Evolutionary conservation across 2,329 filamentous ascomycete genomes (phyloP).

Genomic region (Aphanocladium album): DNA sequence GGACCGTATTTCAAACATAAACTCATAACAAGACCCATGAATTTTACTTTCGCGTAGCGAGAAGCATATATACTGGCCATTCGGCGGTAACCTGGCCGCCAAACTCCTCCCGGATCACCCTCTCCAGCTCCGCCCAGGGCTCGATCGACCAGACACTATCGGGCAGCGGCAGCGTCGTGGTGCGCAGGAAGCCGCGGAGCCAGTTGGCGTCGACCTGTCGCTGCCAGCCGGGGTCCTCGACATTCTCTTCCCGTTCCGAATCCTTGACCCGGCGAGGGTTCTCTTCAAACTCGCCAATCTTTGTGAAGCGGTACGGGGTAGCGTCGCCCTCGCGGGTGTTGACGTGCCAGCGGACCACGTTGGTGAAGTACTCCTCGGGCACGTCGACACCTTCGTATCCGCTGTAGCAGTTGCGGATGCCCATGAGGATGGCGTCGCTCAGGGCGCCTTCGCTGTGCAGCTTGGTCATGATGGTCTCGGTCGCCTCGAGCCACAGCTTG

Average conservation of each 20-base stretch:
- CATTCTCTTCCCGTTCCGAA: not conserved
- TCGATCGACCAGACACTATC: not conserved
- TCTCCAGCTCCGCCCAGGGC: constrained; percentile 4
- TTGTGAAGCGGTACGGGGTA: constrained; percentile 4
- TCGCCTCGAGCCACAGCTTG: constrained; percentile 6
- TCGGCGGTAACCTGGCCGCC: constrained; percentile 7
- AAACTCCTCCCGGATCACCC: constrained; percentile 5
- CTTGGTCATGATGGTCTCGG: not conserved
- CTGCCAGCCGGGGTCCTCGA: constrained; percentile 1
- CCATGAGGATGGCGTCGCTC: not conserved
- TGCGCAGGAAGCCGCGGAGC: constrained; percentile 6
- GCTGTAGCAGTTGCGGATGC: not conserved
- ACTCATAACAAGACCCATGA: not conserved
- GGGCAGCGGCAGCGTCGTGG: constrained; percentile 3
- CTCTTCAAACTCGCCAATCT: constrained; percentile 1
- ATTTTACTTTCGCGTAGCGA: constrained; percentile 1
- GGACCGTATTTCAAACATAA: not conserved
- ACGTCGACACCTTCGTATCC: constrained; percentile 11
- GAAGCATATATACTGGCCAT: constrained; percentile 11
- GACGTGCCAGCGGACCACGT: constrained; percentile 2
- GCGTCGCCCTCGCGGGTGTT: not conserved
- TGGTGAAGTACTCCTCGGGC: constrained; percentile 2
- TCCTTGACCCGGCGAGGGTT: not conserved
- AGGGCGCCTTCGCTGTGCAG: not conserved
- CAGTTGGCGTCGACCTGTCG: not conserved